A percentile compares a stretch with the other conserved stretches of the same genome.
Conservation (phyloP, 371 early-diverging fungal species). For the Circinella minor region DNA sequence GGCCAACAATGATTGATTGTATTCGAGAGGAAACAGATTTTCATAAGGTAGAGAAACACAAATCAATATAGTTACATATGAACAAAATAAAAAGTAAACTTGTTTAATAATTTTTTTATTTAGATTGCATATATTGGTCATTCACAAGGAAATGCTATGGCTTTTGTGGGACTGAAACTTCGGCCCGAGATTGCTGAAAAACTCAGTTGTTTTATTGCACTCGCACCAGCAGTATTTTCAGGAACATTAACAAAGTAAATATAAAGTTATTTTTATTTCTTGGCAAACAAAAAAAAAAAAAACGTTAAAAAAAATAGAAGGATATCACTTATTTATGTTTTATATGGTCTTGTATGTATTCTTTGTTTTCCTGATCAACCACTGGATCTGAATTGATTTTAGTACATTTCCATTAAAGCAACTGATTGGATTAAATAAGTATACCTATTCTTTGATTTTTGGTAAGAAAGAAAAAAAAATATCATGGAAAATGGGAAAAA, state of each 20-base stretch:
- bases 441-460: constrained; percentile 34
- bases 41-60: constrained; percentile 28
- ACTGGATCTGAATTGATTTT: neutral
- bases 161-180: constrained; percentile 50
- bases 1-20: constrained; percentile 48
- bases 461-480: constrained; percentile 25
- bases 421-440: constrained; percentile 33
- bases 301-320: no score
- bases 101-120: neutral
- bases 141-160: constrained; percentile 66
- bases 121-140: constrained; percentile 61
- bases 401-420: constrained; percentile 35
- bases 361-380: no score
- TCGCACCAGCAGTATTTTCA: constrained; percentile 62
- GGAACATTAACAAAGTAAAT: constrained; percentile 51
- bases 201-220: constrained; percentile 56
- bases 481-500: no score
- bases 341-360: neutral
- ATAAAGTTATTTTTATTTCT: neutral
- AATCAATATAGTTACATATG: no score
- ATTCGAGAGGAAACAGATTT: constrained; percentile 32
- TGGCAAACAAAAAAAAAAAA: constrained; percentile 7
- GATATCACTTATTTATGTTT: constrained; percentile 1
- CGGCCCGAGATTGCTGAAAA: constrained; percentile 45
- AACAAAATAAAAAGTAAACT: neutral